phyloP scores from a whole-genome alignment of 2,329 filamentous ascomycete genomes.

The Colletotrichum musae region DNA sequence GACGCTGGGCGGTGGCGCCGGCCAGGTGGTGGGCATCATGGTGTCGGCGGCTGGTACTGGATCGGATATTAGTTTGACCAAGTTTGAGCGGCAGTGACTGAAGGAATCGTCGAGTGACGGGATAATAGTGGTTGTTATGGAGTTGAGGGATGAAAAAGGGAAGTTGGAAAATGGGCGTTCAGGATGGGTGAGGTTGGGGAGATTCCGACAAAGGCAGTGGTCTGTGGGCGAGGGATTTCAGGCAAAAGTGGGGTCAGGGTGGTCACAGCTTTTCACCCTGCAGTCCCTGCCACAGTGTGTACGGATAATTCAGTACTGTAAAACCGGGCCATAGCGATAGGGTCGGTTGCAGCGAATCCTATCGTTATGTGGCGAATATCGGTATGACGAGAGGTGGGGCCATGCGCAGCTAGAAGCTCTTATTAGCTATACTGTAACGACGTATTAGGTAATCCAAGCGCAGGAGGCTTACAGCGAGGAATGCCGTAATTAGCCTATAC shows the following conservation, averaged over 20 bases:
- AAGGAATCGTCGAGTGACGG: not conserved
- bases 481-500: no score
- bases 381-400: no score
- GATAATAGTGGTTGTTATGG: not conserved
- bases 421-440: no score
- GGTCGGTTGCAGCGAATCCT: no score
- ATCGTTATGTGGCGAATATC: no score
- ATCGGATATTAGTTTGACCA: slow-evolving; percentile 31
- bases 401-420: no score
- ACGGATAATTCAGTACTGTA: no score
- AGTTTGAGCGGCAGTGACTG: slow-evolving; percentile 1
- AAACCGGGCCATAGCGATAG: no score
- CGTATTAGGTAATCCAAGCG: no score
- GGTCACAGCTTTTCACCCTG: not conserved
- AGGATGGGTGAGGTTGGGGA: slow-evolving; percentile 26
- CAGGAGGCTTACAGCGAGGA: no score
- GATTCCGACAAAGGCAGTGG: slow-evolving; percentile 32
- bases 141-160: not conserved
- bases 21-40: slow-evolving; percentile 52
- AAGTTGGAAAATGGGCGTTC: not conserved
- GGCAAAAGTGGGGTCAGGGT: slow-evolving; percentile 21
- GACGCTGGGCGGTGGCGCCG: slow-evolving; percentile 55
- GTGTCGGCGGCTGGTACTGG: slow-evolving; percentile 32
- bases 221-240: slow-evolving; percentile 37
- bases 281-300: no score